Conservation (phyloP, 2,329 filamentous ascomycete genomes). For the Trichoderma arundinaceum region DNA sequence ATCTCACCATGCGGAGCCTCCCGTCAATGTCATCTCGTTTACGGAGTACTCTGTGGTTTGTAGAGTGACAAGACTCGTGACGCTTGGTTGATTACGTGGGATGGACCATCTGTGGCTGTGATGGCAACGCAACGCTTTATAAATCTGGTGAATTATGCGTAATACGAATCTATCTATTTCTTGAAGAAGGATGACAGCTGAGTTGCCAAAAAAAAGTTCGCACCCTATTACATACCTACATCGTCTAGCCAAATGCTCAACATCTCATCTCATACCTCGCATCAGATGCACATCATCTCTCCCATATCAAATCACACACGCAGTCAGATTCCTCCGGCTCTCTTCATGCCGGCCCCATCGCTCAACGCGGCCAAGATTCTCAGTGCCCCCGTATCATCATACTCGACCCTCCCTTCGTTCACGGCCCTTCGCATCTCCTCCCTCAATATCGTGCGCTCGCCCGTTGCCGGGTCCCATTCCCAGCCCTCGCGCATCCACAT, state of each 20-base stretch:
- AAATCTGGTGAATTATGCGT: not conserved
- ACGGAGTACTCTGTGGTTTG: too few species aligned
- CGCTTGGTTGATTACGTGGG: not conserved
- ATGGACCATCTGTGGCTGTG: not conserved
- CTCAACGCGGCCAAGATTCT: constrained; percentile 45
- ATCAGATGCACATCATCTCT: not conserved
- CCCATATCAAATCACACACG: not conserved
- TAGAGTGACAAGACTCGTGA: not conserved
- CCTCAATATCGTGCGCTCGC: constrained; percentile 61
- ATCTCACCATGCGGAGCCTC: not conserved
- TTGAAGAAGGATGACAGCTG: too few species aligned
- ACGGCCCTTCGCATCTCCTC: constrained; percentile 62
- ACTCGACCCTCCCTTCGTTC: constrained; percentile 61
- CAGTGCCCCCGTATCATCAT: constrained; percentile 57
- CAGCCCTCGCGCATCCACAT: constrained; percentile 90
- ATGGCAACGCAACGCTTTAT: not conserved
- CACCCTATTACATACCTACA: not conserved
- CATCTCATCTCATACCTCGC: not conserved
- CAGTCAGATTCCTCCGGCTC: not conserved
- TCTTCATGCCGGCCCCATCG: not conserved
- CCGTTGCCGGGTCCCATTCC: constrained; percentile 77
- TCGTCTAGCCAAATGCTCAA: not conserved
- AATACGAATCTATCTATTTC: too few species aligned
- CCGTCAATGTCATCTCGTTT: not conserved
- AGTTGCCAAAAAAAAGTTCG: too few species aligned